Base-by-base conservation (phyloP, 2,329 filamentous ascomycete species). In the Lachnellula occidentalis region DNA sequence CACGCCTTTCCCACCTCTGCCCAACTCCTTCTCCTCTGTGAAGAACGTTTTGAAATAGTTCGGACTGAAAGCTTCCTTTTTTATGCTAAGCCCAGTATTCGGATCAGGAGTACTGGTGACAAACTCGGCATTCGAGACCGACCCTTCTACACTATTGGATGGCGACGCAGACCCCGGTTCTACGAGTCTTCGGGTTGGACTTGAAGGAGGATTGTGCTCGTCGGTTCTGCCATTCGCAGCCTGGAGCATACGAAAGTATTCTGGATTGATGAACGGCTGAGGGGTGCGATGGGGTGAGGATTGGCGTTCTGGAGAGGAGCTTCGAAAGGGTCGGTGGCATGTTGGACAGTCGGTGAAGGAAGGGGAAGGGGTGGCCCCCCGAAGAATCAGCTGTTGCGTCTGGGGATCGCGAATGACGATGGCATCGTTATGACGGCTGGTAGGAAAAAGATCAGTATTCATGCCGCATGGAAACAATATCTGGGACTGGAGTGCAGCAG, bases 31-130 rank as follows among this genome's bases (percentile, higher is more conserved):
- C 71, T 97, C 90, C 65, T 95, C 92, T 4, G 91, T 85, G 66
- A 99, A 99, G 72, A 96, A 97, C 14, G 83, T 87, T 64, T 88
- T 83, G 74, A 97, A 97, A 68, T 97, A 99, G 63, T 92, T 86
- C 6, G 88, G 92, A 63, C 87, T 95, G 66, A 99, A 96, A 0
- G 94, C 91, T 27, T 89, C 83, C 53, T 85, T 82, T 34, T 89
- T 89, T 52, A 99, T 99, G 27, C 88, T 86, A 58, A 88, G 84
- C 69, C 72, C 78, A 66, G 73, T 66, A 36, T 60, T 61, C 31
- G 58, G 64, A 24, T 54, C 71, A 56, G 81, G 71, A 56, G 78
- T 65, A 72, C 78, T 80, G 34, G 79, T 77, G 34, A 82, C 69
- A 58, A 82, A 83, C 57, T 82, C 78, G 11, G 64, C 62, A 27